A percentile compares a stretch with the other conserved stretches of the same genome.
These are phyloP conservation scores for Inga oerstediana DNA, from an alignment of 306 rosid species.

Conservation along the genomic window DNA sequence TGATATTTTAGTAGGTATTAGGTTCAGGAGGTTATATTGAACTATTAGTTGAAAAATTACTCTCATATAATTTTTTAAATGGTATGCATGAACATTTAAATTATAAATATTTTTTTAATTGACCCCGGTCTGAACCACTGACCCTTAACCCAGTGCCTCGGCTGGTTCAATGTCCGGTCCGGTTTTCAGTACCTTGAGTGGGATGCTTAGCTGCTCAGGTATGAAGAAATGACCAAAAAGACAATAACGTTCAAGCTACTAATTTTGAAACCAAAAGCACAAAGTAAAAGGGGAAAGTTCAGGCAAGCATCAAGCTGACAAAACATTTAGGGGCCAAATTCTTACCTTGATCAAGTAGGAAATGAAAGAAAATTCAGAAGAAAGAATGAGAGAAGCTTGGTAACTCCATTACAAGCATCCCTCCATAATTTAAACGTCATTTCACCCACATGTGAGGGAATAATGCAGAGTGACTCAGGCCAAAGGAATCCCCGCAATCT, in stretches of 20 bases:
- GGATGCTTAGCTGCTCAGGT: not conserved
- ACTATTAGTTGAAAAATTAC: no score
- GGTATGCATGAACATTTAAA: no score
- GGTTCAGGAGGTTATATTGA: no score
- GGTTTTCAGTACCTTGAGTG: no score
- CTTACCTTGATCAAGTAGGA: not conserved
- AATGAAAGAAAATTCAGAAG: not conserved
- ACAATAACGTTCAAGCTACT: not conserved
- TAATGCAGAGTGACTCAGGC: conserved; percentile 30
- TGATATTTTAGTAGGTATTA: no score
- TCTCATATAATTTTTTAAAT: no score
- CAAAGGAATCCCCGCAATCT: not conserved
- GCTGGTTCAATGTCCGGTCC: no score
- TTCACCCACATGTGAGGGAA: conserved; percentile 13
- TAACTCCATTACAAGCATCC: conserved; percentile 20
- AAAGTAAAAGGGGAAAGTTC: not conserved
- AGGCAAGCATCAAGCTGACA: not conserved
- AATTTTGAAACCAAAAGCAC: not conserved
- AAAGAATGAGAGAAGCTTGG: not conserved
- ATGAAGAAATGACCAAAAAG: not conserved
- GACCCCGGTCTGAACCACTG: no score
- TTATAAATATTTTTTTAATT: no score
- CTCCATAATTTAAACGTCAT: not conserved
- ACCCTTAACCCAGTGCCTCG: no score
- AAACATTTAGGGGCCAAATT: not conserved